phyloP scores from a whole-genome alignment of 495 filamentous ascomycete genomes.

The Aspergillus asperescens region DNA sequence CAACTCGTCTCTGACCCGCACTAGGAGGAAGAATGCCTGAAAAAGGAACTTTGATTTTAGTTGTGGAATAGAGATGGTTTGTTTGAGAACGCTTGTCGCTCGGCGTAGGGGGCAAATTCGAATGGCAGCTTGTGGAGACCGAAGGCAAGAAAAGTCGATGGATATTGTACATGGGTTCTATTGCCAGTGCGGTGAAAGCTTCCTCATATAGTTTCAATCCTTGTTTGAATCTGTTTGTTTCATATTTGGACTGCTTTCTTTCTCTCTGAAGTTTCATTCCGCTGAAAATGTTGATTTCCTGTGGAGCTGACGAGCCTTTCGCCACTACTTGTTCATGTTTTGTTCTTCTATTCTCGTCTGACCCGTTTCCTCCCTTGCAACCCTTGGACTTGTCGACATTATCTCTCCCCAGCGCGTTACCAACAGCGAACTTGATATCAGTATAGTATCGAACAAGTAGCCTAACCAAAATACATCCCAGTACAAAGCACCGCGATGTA shows the following conservation, averaged over 20 bases:
- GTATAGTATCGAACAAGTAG: conserved; percentile 16
- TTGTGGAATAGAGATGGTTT: conserved; percentile 44
- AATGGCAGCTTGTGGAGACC: conserved; percentile 15
- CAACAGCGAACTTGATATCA: conserved; percentile 14
- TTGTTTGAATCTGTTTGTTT: conserved; percentile 25
- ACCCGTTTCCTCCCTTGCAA: conserved; percentile 9
- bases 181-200: conserved; percentile 24
- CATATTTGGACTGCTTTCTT: conserved; percentile 15
- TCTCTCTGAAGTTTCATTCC: conserved; percentile 1
- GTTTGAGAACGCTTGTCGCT: conserved; percentile 23
- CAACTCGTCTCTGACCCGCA: conserved; percentile 45
- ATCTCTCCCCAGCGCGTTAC: conserved; percentile 9
- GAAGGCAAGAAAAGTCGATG: conserved; percentile 17
- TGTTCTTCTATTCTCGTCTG: conserved; percentile 11
- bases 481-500: conserved; percentile 2
- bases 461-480: conserved; percentile 10
- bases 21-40: conserved; percentile 45
- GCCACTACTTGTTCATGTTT: conserved; percentile 5
- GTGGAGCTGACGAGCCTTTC: conserved; percentile 9
- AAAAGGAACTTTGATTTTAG: conserved; percentile 46
- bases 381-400: conserved; percentile 9
- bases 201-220: conserved; percentile 28
- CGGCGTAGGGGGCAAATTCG: conserved; percentile 11
- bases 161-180: conserved; percentile 22
- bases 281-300: conserved; percentile 10